Base-by-base conservation (phyloP, 768 basidiomycete species). In the Hericium coralloides region DNA sequence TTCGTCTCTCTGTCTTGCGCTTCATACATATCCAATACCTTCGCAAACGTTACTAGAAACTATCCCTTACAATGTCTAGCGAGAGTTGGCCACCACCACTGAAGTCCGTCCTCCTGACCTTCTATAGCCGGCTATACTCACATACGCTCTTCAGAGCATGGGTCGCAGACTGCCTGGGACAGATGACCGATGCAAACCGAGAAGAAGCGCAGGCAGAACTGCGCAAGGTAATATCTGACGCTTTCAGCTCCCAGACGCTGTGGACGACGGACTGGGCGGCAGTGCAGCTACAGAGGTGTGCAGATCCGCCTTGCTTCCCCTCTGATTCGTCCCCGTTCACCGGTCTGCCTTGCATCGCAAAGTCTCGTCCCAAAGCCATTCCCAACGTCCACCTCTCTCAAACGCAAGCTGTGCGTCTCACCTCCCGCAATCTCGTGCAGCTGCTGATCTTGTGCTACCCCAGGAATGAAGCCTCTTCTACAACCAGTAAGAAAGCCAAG, bases 241-340 rank as follows among this genome's bases (percentile, higher is more conserved):
- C 93, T 72, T 95, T 92, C 74, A 79, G 83, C 60, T 79, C 83
- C 67, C 85, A 89, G 68, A 81, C 87, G 1, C 78, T 98, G 23
- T 88, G 90, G 83, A 89, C 90, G n/a, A 95, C 89, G 57, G 92
- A 98, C 70, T 99, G 97, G 97, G 74, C 79, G 10, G 85, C 81
- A 36, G 81, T 94, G 37, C 89, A 95, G 72, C 76, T 99, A 55
- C 79, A 91, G 76, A 89, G 88, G 95, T 94, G 66, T 67, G 66
- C 67, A 57, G 22, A 57, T 56, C 55, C 56, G 53, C 57, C 22
- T 55, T 52, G 43, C 25, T 49, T 18, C 22, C 36, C 47, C 25
- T 41, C 12, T 58, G 9, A 38, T 43, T 7, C n/a, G 58, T 53
- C 36, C 39, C 51, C 43, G 38, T 48, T 55, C 31, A 47, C 53